Evolutionary conservation across 2,329 filamentous ascomycete genomes (phyloP).

Genomic region (Ploettnerulaceae sp.): DNA sequence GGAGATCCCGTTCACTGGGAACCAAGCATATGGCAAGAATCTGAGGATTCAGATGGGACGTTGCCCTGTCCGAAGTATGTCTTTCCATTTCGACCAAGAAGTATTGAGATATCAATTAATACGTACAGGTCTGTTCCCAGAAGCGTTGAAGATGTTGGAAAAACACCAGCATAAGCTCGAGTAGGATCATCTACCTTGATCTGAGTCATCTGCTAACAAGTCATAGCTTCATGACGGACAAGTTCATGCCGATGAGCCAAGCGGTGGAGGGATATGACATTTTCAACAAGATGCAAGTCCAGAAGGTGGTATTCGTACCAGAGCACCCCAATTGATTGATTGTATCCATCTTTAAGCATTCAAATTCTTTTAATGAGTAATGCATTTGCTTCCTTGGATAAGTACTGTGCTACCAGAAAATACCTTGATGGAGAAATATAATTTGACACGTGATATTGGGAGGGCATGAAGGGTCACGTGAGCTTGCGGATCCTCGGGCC

Average conservation of each 20-base stretch:
- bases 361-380: too few relatives aligned
- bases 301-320: conserved; percentile 65
- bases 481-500: too few relatives aligned
- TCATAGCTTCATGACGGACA: conserved; percentile 68
- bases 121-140: conserved; percentile 62
- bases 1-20: conserved; percentile 50
- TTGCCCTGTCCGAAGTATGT: conserved; percentile 66
- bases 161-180: conserved; percentile 61
- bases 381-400: too few relatives aligned
- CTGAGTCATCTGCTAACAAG: conserved; percentile 19
- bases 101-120: neutral
- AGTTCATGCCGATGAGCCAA: conserved; percentile 64
- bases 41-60: conserved; percentile 67
- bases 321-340: too few relatives aligned
- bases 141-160: conserved; percentile 59
- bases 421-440: too few relatives aligned
- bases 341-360: too few relatives aligned
- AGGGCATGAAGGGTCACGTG: too few relatives aligned
- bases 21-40: conserved; percentile 66
- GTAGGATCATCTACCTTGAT: conserved; percentile 43
- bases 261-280: conserved; percentile 65
- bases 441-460: too few relatives aligned
- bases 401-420: too few relatives aligned
- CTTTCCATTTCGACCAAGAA: conserved; percentile 7
- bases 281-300: conserved; percentile 67